These are phyloP conservation scores for Fusarium neocosmosporiellum DNA, from an alignment of 2,329 filamentous ascomycete genomes.

Conservation along the genomic window DNA sequence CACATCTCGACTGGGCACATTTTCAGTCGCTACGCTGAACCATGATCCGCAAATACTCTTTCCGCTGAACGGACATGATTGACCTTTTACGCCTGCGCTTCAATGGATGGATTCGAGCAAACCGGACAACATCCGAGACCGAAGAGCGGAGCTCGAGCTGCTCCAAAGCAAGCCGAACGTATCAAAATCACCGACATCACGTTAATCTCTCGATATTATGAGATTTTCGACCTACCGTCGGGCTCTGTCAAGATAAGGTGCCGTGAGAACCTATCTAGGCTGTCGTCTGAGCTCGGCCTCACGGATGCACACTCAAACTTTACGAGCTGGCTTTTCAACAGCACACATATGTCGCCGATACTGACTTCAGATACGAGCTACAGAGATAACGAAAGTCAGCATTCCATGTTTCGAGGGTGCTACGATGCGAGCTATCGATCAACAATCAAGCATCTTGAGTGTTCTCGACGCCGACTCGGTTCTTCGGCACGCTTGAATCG, in stretches of 20 bases:
- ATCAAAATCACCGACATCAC: not conserved
- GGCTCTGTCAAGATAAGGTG: not conserved
- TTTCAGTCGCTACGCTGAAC: not conserved
- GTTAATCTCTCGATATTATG: not conserved
- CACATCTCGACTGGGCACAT: not conserved
- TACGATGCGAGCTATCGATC: not conserved
- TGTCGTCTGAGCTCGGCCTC: not conserved
- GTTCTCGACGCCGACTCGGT: not conserved
- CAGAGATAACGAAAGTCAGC: not conserved
- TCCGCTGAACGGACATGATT: too few species aligned
- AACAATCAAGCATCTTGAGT: not conserved
- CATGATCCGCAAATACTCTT: not conserved
- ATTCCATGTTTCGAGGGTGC: accelerated
- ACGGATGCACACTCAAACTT: not conserved
- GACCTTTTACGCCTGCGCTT: not conserved
- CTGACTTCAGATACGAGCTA: not conserved
- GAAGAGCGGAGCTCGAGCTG: not conserved
- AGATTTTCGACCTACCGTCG: not conserved
- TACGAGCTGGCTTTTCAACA: not conserved
- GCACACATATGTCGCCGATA: not conserved
- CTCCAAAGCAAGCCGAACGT: not conserved
- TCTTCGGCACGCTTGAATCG: not conserved
- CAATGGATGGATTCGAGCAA: not conserved
- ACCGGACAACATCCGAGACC: not conserved
- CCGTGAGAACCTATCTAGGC: not conserved